Base-by-base conservation (phyloP, 2,329 filamentous ascomycete species). In the Aureobasidium vineae region DNA sequence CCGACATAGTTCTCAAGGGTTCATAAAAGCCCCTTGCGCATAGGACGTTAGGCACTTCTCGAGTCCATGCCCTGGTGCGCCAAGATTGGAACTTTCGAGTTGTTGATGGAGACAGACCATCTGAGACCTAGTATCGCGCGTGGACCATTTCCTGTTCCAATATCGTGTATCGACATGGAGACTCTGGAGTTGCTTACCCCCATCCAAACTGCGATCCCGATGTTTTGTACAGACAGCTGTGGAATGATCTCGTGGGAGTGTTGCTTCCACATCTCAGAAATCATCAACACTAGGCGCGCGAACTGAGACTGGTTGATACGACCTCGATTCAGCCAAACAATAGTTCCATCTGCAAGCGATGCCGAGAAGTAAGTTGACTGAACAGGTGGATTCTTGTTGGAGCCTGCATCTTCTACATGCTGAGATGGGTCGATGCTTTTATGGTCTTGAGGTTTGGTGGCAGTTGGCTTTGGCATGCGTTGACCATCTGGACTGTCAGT, bases 281-380 rank as follows among this genome's bases (percentile, higher is more conserved):
- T 28, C n/a, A 28, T 57, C 23, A 21, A 28, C 6, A 31, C 38
- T 19, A 57, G 23, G 5, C 11, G 13, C 8, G n/a, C 16, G 23
- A 43, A 57, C 19, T 43, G 36, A 43, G 38, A 43, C 19, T 26
- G 21, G 21, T 16, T 15, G 31, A 38, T 54, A 7, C 10, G 16
- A 11, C 50, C 16, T 16, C 19, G 4, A 6, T 8, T 8, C 2
- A 53, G 23, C 13, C 23, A 21, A 13, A 57, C 38, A 10, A 57
- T 41, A 8, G 53, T 57, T 7, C 53, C 53, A 57, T 57, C 53
- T n/a, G 23, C 21, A 23, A 57, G 53, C n/a, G 53, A 41, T 19
- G 53, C 53, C 16, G 53, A 57, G 15, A 41, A 57, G 16, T 26
- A 28, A 15, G 21, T n/a, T 19, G 15, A 3, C 3, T 43, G 15